Evolutionary conservation across 2,329 filamentous ascomycete species (phyloP).

Genomic region (Arthrobotrys musiformis): DNA sequence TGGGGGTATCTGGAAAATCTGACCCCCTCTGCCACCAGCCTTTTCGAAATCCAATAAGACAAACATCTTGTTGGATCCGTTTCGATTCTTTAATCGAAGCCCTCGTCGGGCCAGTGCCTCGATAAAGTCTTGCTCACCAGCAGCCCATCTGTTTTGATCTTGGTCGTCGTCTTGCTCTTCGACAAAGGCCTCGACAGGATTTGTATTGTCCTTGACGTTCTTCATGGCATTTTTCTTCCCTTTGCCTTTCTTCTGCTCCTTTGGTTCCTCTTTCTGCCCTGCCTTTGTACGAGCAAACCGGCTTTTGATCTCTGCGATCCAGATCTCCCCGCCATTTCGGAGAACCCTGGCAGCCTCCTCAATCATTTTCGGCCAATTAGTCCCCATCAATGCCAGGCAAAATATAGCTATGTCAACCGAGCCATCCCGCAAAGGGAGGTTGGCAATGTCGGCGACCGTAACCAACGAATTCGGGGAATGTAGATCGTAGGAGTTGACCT

Average conservation of each 20-base stretch:
- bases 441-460: conserved; percentile 87
- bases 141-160: conserved; percentile 76
- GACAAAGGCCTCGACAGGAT: conserved; percentile 69
- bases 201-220: conserved; percentile 65
- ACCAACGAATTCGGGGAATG: conserved; percentile 78
- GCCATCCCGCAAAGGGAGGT: conserved; percentile 78
- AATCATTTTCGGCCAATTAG: conserved; percentile 96
- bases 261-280: conserved; percentile 67
- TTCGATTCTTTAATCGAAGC: conserved; percentile 81
- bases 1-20: conserved; percentile 56
- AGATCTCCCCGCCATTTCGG: conserved; percentile 93
- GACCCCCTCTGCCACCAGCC: conserved; percentile 67
- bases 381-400: conserved; percentile 97
- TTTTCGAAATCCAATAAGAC: conserved; percentile 97
- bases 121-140: conserved; percentile 81
- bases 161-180: conserved; percentile 76
- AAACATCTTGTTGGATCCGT: conserved; percentile 97
- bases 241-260: conserved; percentile 62
- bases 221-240: conserved; percentile 65
- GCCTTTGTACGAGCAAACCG: conserved; percentile 74
- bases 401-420: conserved; percentile 89
- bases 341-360: conserved; percentile 94
- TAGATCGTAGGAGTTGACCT: conserved; percentile 86
- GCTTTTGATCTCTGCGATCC: conserved; percentile 96
- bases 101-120: conserved; percentile 82